A percentile compares a stretch with the other conserved stretches of the same genome.
These are phyloP conservation scores for Wickerhamiella domercqiae DNA, from an alignment of 805 yeast species.

Conservation along the genomic window DNA sequence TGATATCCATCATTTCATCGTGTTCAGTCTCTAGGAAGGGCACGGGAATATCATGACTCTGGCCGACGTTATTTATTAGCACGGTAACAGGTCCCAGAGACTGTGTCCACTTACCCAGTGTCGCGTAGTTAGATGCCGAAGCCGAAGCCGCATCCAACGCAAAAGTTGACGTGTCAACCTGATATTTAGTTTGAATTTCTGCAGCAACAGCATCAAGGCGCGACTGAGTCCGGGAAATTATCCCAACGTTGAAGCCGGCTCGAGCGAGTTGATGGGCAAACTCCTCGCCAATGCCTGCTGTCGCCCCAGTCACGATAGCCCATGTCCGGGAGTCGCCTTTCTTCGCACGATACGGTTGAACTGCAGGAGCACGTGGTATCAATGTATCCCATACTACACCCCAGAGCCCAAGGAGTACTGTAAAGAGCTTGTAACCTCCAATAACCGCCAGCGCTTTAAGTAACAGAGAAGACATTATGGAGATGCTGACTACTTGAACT, in stretches of 20 bases:
- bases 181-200: conserved; percentile 45
- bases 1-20: conserved; percentile 60
- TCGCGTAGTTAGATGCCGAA: conserved; percentile 37
- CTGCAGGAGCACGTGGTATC: conserved; percentile 7
- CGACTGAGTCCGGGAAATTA: conserved; percentile 70
- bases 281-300: conserved; percentile 95
- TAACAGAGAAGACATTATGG: neutral
- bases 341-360: conserved; percentile 9
- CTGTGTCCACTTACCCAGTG: conserved; percentile 32
- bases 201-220: conserved; percentile 53
- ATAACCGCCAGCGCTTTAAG: conserved; percentile 1
- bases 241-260: conserved; percentile 66
- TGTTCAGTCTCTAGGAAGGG: conserved; percentile 72
- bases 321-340: conserved; percentile 31
- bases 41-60: conserved; percentile 87
- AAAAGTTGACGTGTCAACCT: conserved; percentile 47
- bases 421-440: conserved; percentile 9
- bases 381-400: conserved; percentile 10
- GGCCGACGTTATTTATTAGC: conserved; percentile 86
- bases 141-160: conserved; percentile 71
- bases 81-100: conserved; percentile 45
- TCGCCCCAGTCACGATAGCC: conserved; percentile 96
- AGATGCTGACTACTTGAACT: neutral
- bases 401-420: conserved; percentile 2
- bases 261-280: conserved; percentile 73